Percentiles rank a stretch among this genome's conserved stretches.
Evolutionary conservation across 192 early-diverging fungal species (phyloP).

Genomic region (Coemansia sp.): DNA sequence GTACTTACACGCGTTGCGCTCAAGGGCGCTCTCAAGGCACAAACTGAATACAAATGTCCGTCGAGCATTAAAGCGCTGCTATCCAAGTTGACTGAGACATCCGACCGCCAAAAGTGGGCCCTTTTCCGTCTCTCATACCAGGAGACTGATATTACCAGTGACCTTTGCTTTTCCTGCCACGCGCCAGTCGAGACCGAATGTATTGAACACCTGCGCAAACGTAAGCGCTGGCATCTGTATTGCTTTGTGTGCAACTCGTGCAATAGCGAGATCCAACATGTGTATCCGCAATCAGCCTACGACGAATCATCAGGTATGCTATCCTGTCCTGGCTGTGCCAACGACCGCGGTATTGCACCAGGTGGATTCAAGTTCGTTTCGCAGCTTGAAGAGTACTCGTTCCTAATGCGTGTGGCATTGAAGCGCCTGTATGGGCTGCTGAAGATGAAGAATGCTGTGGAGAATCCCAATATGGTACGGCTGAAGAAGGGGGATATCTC

Average conservation of each 20-base stretch:
- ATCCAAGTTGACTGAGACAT: slow-evolving; percentile 72
- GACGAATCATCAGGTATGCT: slow-evolving; percentile 47
- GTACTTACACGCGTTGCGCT: slow-evolving; percentile 86
- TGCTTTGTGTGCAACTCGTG: slow-evolving; percentile 84
- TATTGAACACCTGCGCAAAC: slow-evolving; percentile 57
- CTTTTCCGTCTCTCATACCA: slow-evolving; percentile 48
- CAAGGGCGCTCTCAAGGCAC: slow-evolving; percentile 75
- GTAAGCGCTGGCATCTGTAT: slow-evolving; percentile 75
- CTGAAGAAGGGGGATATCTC: slow-evolving; percentile 21
- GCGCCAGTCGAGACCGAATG: slow-evolving; percentile 87
- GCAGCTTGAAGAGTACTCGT: slow-evolving; percentile 89
- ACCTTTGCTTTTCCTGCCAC: slow-evolving; percentile 77
- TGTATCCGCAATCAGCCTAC: slow-evolving; percentile 58
- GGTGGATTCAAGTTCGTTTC: slow-evolving; percentile 72
- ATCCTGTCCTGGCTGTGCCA: slow-evolving; percentile 58
- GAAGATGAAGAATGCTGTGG: slow-evolving; percentile 57
- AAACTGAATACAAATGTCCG: slow-evolving; percentile 53
- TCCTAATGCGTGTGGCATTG: slow-evolving; percentile 79
- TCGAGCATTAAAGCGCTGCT: slow-evolving; percentile 64
- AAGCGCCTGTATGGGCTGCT: slow-evolving; percentile 78
- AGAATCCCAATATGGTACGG: slow-evolving; percentile 30
- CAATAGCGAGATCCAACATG: slow-evolving; percentile 52
- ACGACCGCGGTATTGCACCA: slow-evolving; percentile 36
- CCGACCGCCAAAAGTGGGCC: slow-evolving; percentile 55
- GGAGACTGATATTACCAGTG: slow-evolving; percentile 68